Evolutionary conservation across 345 rosid species (phyloP), one percentile per base, ranked within the genome.

Genomic region (Pistacia vera): DNA sequence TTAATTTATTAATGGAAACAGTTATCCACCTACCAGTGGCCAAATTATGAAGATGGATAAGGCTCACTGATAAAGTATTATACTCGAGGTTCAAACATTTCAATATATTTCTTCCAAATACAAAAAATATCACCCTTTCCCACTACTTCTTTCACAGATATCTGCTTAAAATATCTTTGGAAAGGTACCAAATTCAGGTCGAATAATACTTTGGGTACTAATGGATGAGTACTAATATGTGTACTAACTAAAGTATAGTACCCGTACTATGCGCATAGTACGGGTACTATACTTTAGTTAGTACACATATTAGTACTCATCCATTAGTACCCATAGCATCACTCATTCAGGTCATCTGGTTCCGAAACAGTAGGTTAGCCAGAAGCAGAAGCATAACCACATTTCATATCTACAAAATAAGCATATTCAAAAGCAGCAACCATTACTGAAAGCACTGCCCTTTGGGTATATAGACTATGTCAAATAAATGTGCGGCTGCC

Each of bases 11-110:
- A 61, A 11, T 48, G 59, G 30, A 17, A 54, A 22, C 52, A 64
- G 52, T 74, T 55, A 44, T 20, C 36, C 16, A 64, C 63, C 77
- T 35, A 51, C 75, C 54, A 41, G 17, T 3, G 10, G 25, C 44
- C 20, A 55, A 55, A 54, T 65, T 22, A 41, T 36, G 77, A 44
- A 64, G 38, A 48, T 74, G 77, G 70, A 73, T 63, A 30, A 74
- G 70, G 62, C 13, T 54, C 38, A 18, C 18, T 62, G 13, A 6
- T 33, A 22, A 3, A 58, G 36, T 4, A 57, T 2, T 57, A 5
- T 46, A 4, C n/a, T 62, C 36, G 9, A 62, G 11, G 18, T n/a
- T 57, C 51, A n/a, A 38, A 61, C 0, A 36, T 4, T 20, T 38
- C 30, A 52, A 33, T 20, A 56, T 71, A n/a, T 41, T 18, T 70